phyloP scores from a whole-genome alignment of 495 filamentous ascomycete species.

The Xylaria cubensis region DNA sequence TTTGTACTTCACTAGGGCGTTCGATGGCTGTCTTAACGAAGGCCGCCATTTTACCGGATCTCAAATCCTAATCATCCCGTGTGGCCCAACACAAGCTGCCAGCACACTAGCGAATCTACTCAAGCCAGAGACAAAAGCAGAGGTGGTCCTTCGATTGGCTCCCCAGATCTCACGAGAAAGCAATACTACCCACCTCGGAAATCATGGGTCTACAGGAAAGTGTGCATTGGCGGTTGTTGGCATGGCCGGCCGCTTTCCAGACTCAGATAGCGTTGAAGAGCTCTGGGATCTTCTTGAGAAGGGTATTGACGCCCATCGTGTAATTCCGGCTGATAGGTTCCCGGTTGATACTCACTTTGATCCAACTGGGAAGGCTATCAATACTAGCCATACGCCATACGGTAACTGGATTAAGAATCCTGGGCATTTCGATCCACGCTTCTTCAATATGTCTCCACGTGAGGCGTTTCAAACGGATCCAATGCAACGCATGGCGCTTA shows the following conservation, averaged over 20 bases:
- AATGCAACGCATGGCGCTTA: conserved; percentile 82
- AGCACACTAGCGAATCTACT: conserved; percentile 50
- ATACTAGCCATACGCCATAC: conserved; percentile 82
- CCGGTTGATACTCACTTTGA: conserved; percentile 81
- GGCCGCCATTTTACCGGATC: conserved; percentile 46
- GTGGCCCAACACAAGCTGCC: conserved; percentile 58
- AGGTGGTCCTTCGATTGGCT: conserved; percentile 47
- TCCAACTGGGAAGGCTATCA: conserved; percentile 74
- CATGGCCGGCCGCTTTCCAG: conserved; percentile 78
- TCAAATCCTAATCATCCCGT: conserved; percentile 59
- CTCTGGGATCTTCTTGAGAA: conserved; percentile 77
- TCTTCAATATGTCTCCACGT: conserved; percentile 96
- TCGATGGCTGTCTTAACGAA: conserved; percentile 58
- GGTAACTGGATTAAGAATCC: conserved; percentile 91
- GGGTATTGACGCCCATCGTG: conserved; percentile 65
- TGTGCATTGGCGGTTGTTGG: conserved; percentile 73
- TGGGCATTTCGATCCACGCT: conserved; percentile 82
- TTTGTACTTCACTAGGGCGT: conserved; percentile 63
- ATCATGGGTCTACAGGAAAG: conserved; percentile 50
- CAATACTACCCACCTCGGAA: conserved; percentile 45
- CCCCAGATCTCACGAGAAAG: conserved; percentile 44
- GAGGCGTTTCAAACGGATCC: conserved; percentile 91
- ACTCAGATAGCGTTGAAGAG: conserved; percentile 66
- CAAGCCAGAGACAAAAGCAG: conserved; percentile 46
- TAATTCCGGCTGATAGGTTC: conserved; percentile 76